A percentile compares a stretch with the other conserved stretches of the same genome.
phyloP scores from a whole-genome alignment of 805 yeast genomes.

The Nakazawaea anatomiae region DNA sequence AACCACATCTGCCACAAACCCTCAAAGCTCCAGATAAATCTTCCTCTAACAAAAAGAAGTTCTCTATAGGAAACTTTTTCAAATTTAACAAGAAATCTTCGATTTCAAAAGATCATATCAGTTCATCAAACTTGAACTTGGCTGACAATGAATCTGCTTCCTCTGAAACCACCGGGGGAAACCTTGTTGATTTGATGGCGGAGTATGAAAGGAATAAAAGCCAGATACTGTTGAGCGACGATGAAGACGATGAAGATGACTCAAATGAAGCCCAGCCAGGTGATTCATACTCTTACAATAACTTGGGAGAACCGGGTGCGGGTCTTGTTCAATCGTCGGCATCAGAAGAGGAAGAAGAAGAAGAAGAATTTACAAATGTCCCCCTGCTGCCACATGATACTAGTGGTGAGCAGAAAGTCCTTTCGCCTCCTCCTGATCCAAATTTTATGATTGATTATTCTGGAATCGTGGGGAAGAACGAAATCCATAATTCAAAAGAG shows the following conservation, averaged over 20 bases:
- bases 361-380: neutral
- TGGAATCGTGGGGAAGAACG: neutral
- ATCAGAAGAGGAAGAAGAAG: neutral
- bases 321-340: neutral
- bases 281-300: neutral
- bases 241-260: neutral
- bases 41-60: conserved; percentile 1
- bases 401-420: too few relatives aligned
- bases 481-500: too few relatives aligned
- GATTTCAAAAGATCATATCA: conserved; percentile 8
- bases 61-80: conserved; percentile 6
- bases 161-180: neutral
- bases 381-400: too few relatives aligned
- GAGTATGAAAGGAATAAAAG: neutral
- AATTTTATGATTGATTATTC: too few relatives aligned
- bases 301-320: neutral
- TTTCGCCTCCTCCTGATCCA: neutral
- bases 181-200: neutral
- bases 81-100: conserved; percentile 7
- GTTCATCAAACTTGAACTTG: neutral
- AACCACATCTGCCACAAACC: neutral
- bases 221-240: neutral
- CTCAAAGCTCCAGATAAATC: neutral
- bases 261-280: too few relatives aligned
- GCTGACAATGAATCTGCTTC: neutral